Evolutionary conservation across 495 filamentous ascomycete genomes (phyloP), one percentile per base, ranked within the genome.

Genomic region (Oidiodendron maius): DNA sequence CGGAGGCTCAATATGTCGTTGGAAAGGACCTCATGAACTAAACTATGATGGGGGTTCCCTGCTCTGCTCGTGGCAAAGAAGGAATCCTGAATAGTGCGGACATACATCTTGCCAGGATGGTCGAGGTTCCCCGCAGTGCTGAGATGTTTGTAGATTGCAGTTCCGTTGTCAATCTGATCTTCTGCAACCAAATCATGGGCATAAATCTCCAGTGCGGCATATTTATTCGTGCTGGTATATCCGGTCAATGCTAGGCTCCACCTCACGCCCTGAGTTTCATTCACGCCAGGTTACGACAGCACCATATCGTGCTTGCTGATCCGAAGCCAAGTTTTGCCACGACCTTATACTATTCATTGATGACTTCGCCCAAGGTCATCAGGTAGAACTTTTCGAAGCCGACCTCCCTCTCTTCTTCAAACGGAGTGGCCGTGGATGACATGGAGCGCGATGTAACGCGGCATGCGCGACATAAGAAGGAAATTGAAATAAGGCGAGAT

Each of bases 241-340:
- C 24, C 32, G 40, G 47, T 44, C 47, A 44, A 44, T 34, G 47
- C 39, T 39, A 45, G 47, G 22, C 47, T 50, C 40, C 30, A 50
- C 36, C 36, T 39, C 36, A 18, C 30, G 17, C 32, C 30, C 45
- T 39, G 45, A 48, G 45, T 37, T 39, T 48, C 26, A 40, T 51
- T 35, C 40, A 58, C 45, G 63, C 43, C 4, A 71, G 59, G 61
- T 71, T 64, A 18, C 57, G 62, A 21, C 61, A 62, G 24, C 71
- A 60, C 70, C 68, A 77, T 26, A 71, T 62, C 5, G 71, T 76
- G n/a, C 71, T 74, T 32, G 46, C 56, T 10, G 60, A 56, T 9
- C 71, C 72, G 57, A 59, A 75, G 30, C 71, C 71, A 30, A 77
- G 60, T 54, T 77, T 75, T 15, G 61, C 63, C 10, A 68, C 47